Base-by-base conservation (phyloP, 331 rosid species). In the Quercus phellos region DNA sequence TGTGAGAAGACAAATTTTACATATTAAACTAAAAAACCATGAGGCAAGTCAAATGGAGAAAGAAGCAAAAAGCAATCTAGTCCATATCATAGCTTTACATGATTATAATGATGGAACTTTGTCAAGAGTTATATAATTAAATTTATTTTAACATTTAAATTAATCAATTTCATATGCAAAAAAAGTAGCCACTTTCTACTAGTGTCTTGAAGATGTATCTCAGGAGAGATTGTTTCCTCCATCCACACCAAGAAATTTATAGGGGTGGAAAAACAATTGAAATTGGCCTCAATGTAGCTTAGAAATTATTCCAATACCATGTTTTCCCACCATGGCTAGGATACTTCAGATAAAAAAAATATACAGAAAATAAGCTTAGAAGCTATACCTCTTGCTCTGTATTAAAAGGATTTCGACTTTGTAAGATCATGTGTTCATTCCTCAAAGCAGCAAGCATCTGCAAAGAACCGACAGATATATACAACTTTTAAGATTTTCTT, bases 371-470 rank as follows among this genome's bases (percentile, higher is more conserved):
- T 34, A 18, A 46, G 71, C n/a, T 34, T 34, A 34, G 73, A 82
- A 77, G 30, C 42, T n/a, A 56, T 87, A 94, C 99, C 99, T 92
- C 99, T 13, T 93, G 89, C 84, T 92, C 98, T 51, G 96, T 85
- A 80, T 89, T 94, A 79, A 94, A 94, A 71, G 92, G 94, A 81
- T 88, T 86, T 77, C 84, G 90, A 27, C 80, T 88, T 74, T 87
- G 86, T 30, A 82, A 51, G 61, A 84, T 83, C 79, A 77, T 81
- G 73, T 14, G 74, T 77, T 92, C 99, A 77, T 94, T 94, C 84
- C 82, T 81, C 87, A 94, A 83, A 72, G 97, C 97, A 74, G 97
- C 96, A 56, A 92, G 83, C 99, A 94, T 89, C 98, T 94, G 89
- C 43, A 88, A 84, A 78, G 76, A 79, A 32, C 76, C 63, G 74